Base-by-base conservation (phyloP, 352 stramenopile genomes). In the Phytophthora lateralis region DNA sequence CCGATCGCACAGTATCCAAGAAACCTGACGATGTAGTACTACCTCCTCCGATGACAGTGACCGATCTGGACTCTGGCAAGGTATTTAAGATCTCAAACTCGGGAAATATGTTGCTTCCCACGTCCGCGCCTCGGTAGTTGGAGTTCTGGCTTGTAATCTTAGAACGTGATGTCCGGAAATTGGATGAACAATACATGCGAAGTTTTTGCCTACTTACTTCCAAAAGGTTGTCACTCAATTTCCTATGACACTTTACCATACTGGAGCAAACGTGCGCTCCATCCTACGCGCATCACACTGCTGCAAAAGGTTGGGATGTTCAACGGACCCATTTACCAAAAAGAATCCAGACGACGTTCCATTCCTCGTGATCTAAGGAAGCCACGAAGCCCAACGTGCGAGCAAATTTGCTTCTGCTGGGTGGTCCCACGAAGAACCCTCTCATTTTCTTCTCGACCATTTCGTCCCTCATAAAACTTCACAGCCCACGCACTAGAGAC, bases 41-140 rank as follows among this genome's bases (percentile, higher is more conserved):
- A 17, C 38, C 41, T 7, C 44, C 46, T 45, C 60, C 67, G 18
- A 89, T 89, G 79, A 91, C 70, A 10, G 76, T 91, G 41, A 83
- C 70, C 0, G 80, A 91, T 60, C 59, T 91, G 35, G 82, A 91
- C 48, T 89, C 82, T 42, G 82, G 82, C 37, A 86, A 88, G 29
- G 58, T 88, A 47, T 91, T 89, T 73, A 69, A 73, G 32, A 89
- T 91, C 52, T 91, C 82, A 14, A 66, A 62, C 34, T 77, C 75
- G 6, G 82, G 82, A 10, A 81, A 72, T 61, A 88, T 91, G 74
- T 49, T 88, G 51, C 52, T 84, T n/a, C 69, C 76, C 6, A 73
- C 54, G 15, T 48, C 27, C 14, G 7, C 65, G 5, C 24, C 32
- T 17, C 42, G 53, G 49, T 63, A 65, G 35, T 43, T 39, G 6